These are phyloP conservation scores for Solanum neorickii DNA, from an alignment of 257 asterid species.

Conservation along the genomic window DNA sequence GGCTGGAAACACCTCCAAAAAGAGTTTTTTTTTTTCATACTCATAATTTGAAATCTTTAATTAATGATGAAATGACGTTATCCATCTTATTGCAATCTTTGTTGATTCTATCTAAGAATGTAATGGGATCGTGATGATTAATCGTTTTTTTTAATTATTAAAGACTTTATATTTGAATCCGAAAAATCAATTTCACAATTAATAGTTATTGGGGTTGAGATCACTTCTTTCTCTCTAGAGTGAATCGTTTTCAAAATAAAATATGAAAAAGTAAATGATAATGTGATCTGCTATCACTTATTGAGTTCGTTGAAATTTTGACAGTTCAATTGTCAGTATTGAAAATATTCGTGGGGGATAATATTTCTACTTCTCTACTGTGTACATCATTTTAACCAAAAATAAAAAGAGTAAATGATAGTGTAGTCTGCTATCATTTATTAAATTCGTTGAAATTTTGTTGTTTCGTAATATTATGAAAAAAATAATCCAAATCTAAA, in stretches of 20 bases:
- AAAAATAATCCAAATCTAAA: neutral
- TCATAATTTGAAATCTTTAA: rapidly evolving
- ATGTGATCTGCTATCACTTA: neutral
- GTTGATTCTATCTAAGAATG: neutral
- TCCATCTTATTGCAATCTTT: neutral
- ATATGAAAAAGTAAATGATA: too few species aligned
- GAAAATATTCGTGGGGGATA: neutral
- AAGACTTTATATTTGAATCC: neutral
- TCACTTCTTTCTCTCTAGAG: too few species aligned
- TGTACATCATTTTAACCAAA: neutral
- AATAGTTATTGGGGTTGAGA: neutral
- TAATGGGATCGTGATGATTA: neutral
- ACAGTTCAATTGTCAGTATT: neutral
- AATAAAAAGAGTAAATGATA: neutral
- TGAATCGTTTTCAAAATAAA: too few species aligned
- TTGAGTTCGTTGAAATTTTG: neutral
- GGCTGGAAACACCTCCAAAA: neutral
- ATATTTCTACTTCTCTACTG: neutral
- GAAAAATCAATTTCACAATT: neutral
- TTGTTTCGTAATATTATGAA: too few species aligned
- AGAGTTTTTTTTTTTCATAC: neutral
- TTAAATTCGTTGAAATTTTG: too few species aligned
- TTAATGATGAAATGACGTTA: neutral
- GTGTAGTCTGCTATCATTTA: neutral
- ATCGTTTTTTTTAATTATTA: neutral